phyloP scores from a whole-genome alignment of 2,329 filamentous ascomycete species.

The Pseudogymnoascus sp. region DNA sequence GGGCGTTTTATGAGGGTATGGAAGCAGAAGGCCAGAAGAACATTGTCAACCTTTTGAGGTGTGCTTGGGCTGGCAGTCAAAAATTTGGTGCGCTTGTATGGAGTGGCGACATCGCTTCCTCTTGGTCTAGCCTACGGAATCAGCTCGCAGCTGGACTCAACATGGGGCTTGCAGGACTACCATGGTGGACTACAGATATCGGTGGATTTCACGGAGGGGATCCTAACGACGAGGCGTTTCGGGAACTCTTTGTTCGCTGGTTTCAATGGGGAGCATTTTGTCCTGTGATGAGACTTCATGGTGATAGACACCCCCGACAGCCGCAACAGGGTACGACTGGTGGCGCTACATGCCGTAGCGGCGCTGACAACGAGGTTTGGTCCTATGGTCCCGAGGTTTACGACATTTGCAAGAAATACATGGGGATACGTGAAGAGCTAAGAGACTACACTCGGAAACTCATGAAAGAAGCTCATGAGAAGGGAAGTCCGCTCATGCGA shows the following conservation, averaged over 20 bases:
- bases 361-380: slow-evolving; percentile 58
- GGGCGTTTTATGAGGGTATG: slow-evolving; percentile 53
- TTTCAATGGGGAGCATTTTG: slow-evolving; percentile 63
- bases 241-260: slow-evolving; percentile 58
- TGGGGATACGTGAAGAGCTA: slow-evolving; percentile 48
- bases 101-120: slow-evolving; percentile 58
- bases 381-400: slow-evolving; percentile 54
- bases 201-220: slow-evolving; percentile 61
- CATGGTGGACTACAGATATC: slow-evolving; percentile 65
- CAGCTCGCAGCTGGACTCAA: slow-evolving; percentile 56
- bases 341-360: slow-evolving; percentile 24
- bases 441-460: slow-evolving; percentile 48
- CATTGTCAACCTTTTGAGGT: slow-evolving; percentile 51
- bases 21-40: slow-evolving; percentile 41
- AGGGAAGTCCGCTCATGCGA: slow-evolving; percentile 53
- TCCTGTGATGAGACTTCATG: slow-evolving; percentile 59
- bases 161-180: slow-evolving; percentile 55
- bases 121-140: slow-evolving; percentile 50
- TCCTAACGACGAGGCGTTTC: slow-evolving; percentile 45
- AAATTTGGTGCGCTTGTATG: slow-evolving; percentile 58
- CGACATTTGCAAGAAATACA: slow-evolving; percentile 50
- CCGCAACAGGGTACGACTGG: slow-evolving; percentile 26
- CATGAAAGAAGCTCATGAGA: slow-evolving; percentile 52
- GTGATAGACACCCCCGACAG: slow-evolving; percentile 53
- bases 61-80: slow-evolving; percentile 51